Conservation (phyloP, 1,284 basidiomycete genomes). For the Trichosporon sp. region DNA sequence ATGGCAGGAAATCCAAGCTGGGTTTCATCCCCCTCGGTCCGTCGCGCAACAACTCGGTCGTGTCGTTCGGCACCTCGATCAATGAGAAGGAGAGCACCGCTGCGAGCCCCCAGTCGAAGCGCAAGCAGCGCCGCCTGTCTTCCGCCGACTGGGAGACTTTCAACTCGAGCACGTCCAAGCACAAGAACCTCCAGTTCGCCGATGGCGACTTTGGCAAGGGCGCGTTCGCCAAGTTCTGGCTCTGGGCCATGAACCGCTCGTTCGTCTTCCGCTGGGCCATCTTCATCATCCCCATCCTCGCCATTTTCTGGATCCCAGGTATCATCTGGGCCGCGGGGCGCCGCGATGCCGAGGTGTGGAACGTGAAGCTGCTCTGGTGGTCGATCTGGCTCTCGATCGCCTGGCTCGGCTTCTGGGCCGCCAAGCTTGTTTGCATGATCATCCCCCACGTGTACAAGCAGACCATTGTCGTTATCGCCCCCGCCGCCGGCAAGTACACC, state of each 20-base stretch:
- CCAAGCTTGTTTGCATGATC: constrained; percentile 61
- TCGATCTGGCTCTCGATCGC: constrained; percentile 74
- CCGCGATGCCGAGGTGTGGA: constrained; percentile 53
- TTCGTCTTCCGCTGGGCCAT: constrained; percentile 74
- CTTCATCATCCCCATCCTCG: constrained; percentile 69
- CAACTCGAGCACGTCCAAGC: constrained; percentile 40
- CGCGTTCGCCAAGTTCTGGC: constrained; percentile 52
- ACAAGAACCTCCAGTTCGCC: constrained; percentile 44
- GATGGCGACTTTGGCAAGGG: constrained; percentile 46
- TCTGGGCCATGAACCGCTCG: constrained; percentile 68
- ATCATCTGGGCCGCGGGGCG: constrained; percentile 64
- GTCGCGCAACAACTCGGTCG: not conserved
- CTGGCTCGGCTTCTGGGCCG: constrained; percentile 82
- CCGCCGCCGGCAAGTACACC: constrained; percentile 64
- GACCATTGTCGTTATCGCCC: constrained; percentile 66
- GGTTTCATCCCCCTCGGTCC: constrained; percentile 12
- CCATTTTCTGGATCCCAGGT: constrained; percentile 63
- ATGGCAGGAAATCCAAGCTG: constrained; percentile 1
- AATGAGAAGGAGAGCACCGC: constrained; percentile 6
- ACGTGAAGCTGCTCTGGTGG: constrained; percentile 61
- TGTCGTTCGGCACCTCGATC: not conserved
- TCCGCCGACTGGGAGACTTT: constrained; percentile 45
- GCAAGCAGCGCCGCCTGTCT: constrained; percentile 19
- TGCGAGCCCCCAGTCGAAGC: constrained; percentile 1
- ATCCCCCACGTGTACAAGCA: constrained; percentile 57